These are phyloP conservation scores for Cytidiella melzeri DNA, from an alignment of 768 basidiomycete species.

Conservation along the genomic window DNA sequence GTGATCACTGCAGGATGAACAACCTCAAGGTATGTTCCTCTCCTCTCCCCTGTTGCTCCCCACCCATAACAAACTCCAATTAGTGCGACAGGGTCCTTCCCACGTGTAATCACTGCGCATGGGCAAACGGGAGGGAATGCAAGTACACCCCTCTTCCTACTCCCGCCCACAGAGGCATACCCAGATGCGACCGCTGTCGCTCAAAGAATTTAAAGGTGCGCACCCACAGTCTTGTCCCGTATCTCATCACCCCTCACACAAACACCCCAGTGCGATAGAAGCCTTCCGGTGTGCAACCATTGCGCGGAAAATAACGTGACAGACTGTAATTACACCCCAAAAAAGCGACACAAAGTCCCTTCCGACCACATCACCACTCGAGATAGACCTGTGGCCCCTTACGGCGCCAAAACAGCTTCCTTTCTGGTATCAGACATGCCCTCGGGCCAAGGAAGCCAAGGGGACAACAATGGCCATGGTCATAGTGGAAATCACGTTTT, in stretches of 20 bases:
- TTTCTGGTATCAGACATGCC: constrained; percentile 38
- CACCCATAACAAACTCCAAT: constrained; percentile 12
- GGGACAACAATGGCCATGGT: constrained; percentile 11
- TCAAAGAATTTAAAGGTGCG: constrained; percentile 57
- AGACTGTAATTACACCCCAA: constrained; percentile 69
- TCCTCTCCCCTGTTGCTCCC: constrained; percentile 5
- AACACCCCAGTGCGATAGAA: constrained; percentile 56
- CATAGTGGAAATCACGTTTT: constrained; percentile 16
- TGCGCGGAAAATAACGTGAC: constrained; percentile 47
- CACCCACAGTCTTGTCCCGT: constrained; percentile 13
- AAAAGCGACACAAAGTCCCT: constrained; percentile 55
- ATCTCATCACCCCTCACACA: constrained; percentile 4
- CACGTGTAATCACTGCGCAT: constrained; percentile 66
- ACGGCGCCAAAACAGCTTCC: constrained; percentile 42
- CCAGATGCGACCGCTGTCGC: constrained; percentile 68
- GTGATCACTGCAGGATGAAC: constrained; percentile 65
- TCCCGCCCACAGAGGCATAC: constrained; percentile 70
- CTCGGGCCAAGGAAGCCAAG: constrained; percentile 6
- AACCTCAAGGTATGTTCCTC: constrained; percentile 57
- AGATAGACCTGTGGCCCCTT: constrained; percentile 34
- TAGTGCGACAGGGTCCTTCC: constrained; percentile 70
- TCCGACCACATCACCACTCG: constrained; percentile 33
- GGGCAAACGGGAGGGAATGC: constrained; percentile 58
- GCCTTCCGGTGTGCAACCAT: constrained; percentile 65
- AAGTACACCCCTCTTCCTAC: constrained; percentile 70